These are phyloP conservation scores for Penicillium soppii DNA, from an alignment of 495 filamentous ascomycete species.

Conservation along the genomic window DNA sequence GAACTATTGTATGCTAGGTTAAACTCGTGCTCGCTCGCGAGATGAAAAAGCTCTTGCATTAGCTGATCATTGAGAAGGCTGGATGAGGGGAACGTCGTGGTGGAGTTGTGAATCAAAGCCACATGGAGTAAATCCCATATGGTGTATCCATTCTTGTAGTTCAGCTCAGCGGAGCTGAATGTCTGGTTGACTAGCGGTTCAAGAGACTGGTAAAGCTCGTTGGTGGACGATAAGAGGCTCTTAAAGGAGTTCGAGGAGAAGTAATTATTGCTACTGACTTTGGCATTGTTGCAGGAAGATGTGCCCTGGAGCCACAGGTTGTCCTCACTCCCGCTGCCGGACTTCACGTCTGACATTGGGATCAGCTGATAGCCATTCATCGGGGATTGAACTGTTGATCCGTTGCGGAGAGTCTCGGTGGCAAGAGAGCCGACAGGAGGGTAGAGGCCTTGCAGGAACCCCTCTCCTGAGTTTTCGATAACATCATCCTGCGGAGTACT, in stretches of 20 bases:
- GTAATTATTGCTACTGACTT: conserved; percentile 20
- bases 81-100: conserved; percentile 9
- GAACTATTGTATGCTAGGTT: conserved; percentile 41
- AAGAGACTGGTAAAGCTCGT: conserved; percentile 57
- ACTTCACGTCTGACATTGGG: conserved; percentile 28
- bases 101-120: conserved; percentile 42
- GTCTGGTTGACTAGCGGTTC: conserved; percentile 56
- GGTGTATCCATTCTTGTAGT: conserved; percentile 65
- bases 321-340: conserved; percentile 49
- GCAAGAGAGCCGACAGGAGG: conserved; percentile 44
- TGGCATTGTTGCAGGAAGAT: conserved; percentile 52
- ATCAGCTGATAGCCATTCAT: conserved; percentile 52
- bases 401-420: conserved; percentile 46
- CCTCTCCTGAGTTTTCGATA: conserved; percentile 48
- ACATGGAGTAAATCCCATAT: conserved; percentile 51
- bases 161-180: conserved; percentile 46
- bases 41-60: conserved; percentile 29
- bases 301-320: conserved; percentile 52
- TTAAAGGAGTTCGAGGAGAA: conserved; percentile 36
- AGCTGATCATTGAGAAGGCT: conserved; percentile 17
- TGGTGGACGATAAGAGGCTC: conserved; percentile 44
- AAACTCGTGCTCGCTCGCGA: conserved; percentile 41
- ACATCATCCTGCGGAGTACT: conserved; percentile 55
- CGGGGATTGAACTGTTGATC: conserved; percentile 44
- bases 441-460: conserved; percentile 58